Percentiles rank a stretch among this genome's conserved stretches.
Evolutionary conservation across 1,284 basidiomycete genomes (phyloP).

Genomic region (Lignosus rhinocerotis): DNA sequence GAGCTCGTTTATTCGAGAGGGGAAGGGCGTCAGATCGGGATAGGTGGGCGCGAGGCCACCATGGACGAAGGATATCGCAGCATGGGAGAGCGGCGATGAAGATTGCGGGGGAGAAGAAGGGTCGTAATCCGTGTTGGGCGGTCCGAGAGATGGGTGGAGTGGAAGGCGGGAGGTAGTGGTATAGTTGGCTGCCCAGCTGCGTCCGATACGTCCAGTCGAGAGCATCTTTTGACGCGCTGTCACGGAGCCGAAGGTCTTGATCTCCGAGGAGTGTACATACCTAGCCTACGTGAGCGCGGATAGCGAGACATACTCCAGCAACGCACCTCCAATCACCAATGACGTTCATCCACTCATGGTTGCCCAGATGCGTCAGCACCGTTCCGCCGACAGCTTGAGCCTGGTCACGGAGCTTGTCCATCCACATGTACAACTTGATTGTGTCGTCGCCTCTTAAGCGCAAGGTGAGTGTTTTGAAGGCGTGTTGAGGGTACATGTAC

Average conservation of each 20-base stretch:
- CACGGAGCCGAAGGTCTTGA: constrained; percentile 77
- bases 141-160: constrained; percentile 68
- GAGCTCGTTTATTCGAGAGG: constrained; percentile 76
- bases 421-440: constrained; percentile 76
- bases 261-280: constrained; percentile 82
- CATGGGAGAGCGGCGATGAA: constrained; percentile 58
- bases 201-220: constrained; percentile 76
- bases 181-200: constrained; percentile 87
- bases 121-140: constrained; percentile 67
- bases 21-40: constrained; percentile 73
- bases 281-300: constrained; percentile 36
- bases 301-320: neutral
- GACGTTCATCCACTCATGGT: constrained; percentile 90
- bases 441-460: constrained; percentile 78
- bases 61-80: constrained; percentile 85
- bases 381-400: constrained; percentile 69
- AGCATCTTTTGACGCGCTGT: constrained; percentile 71
- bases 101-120: constrained; percentile 35
- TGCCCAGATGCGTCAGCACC: constrained; percentile 82
- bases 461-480: neutral
- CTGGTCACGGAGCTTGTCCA: constrained; percentile 81
- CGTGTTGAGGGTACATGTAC: too few relatives aligned
- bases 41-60: constrained; percentile 83
- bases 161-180: constrained; percentile 81
- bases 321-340: constrained; percentile 85